Base-by-base conservation (phyloP, 331 rosid genomes). In the Quercus tomentella region DNA sequence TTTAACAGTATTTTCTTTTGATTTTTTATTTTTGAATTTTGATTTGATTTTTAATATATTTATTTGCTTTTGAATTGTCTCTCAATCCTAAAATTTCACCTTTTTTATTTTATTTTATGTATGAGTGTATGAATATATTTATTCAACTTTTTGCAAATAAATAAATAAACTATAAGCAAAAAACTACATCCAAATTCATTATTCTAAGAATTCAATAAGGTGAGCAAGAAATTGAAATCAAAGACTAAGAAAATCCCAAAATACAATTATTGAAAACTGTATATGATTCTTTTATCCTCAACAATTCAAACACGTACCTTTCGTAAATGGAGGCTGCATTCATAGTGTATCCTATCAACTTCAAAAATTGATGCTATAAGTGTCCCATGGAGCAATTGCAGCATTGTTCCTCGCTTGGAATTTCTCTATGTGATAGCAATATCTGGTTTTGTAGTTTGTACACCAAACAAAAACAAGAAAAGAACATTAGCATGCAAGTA, bases 381-480 rank as follows among this genome's bases (percentile, higher is more conserved):
- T 72, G 75, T 89, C 80, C 98, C 97, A 6, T 95, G 97, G 25
- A 95, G 88, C 87, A 91, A 76, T 3, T 69, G 82, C 49, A 76
- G 80, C 96, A 89, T 88, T 65, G 74, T 69, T 22, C 62, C 16
- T 7, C 43, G 30, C 54, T 65, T 65, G 22, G 30, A 58, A 49
- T 55, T 23, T 23, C 5, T 72, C 22, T 35, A 26, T 31, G 25
- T 31, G 56, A 52, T 66, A 21, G 60, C 7, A 77, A 68, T 57
- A 69, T 35, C 73, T 74, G 9, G 4, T 31, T 33, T 45, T 6
- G 31, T 7, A 74, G 4, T 23, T 31, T 11, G 31, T 11, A 71
- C 7, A 41, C 79, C 26, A 37, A 41, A 72, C 51, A 43, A 6
- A 30, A 21, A 60, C n/a, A 12, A 75, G 60, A 75, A 62, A 74